Base-by-base conservation (phyloP, 768 basidiomycete species). In the Multifurca ochricompacta region DNA sequence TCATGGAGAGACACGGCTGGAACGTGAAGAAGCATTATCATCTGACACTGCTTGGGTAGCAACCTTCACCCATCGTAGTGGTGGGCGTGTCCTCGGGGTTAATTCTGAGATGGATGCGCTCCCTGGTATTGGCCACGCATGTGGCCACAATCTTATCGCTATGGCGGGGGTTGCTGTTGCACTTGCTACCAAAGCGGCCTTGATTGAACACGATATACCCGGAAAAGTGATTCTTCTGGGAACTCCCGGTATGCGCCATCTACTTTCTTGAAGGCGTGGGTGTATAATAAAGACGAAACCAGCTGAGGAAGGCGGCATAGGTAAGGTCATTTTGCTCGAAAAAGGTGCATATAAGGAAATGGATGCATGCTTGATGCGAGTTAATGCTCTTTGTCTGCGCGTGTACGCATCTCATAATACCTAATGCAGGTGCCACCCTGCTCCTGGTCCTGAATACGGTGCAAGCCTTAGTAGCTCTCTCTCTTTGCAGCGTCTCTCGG, bases 81-180 rank as follows among this genome's bases (percentile, higher is more conserved):
- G 85, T 9, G 87, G 86, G 6, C 76, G 80, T 47, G 81, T 77
- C 0, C 77, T 91, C 30, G 88, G 88, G 0, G 71, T 91, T 54
- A 91, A 91, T 66, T 89, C 87, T 14, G 89, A 91, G 76, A 80
- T 67, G 64, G 73, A 74, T 53, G 73, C 73, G 1, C 69, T 74
- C 34, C 64, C 66, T 5, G 65, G 68, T 21, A 62, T 70, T 37
- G 69, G 85, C 0, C 85, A 87, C 59, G 85, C 83, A 1, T 91
- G 88, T 62, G 88, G 88, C 3, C 88, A 91, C 64, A 91, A 91
- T 61, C 71, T 91, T 44, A 91, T 91, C 48, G 87, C 84, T 1
- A 85, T 90, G 21, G 62, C 74, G 51, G 87, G 87, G 3, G 82
- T 90, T 11, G 86, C 82, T 2, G 77, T 87, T 25, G 83, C 87